phyloP scores from a whole-genome alignment of 768 basidiomycete genomes.

The Melanogaster broomeanus region DNA sequence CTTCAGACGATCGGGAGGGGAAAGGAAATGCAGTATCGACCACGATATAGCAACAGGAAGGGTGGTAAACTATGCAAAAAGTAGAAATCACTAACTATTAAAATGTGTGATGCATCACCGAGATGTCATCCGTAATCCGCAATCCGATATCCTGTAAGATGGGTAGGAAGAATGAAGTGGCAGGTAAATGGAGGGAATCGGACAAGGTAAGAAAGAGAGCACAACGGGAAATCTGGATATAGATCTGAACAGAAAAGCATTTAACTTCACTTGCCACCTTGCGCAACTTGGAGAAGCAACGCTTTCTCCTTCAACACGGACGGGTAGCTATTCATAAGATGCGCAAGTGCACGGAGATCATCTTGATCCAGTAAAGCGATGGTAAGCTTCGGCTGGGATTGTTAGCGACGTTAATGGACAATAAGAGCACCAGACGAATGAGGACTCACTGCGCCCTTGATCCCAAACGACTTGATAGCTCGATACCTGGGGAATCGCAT shows the following conservation, averaged over 20 bases:
- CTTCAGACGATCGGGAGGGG: background rate
- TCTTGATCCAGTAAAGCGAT: conserved; percentile 83
- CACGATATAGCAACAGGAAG: background rate
- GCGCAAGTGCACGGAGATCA: conserved; percentile 79
- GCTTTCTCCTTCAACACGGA: conserved; percentile 80
- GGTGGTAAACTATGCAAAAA: conserved; percentile 10
- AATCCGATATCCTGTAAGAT: background rate
- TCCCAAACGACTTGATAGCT: conserved; percentile 71
- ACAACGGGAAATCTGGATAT: background rate
- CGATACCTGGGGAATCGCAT: conserved; percentile 45
- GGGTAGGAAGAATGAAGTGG: background rate
- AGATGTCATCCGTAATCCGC: conserved; percentile 4
- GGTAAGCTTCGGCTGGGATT: conserved; percentile 73
- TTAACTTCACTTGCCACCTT: conserved; percentile 25
- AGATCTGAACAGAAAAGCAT: background rate
- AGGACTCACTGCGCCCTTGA: conserved; percentile 74
- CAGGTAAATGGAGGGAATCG: background rate
- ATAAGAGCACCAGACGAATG: background rate
- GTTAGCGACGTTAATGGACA: conserved; percentile 1
- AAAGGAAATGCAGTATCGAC: conserved; percentile 9
- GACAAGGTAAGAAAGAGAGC: background rate
- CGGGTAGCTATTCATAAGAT: conserved; percentile 87
- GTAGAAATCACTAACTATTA: conserved; percentile 1
- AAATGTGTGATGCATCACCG: conserved; percentile 1
- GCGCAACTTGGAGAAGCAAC: conserved; percentile 29